Base-by-base conservation (phyloP, 2,329 filamentous ascomycete genomes). In the Beauveria sp. region DNA sequence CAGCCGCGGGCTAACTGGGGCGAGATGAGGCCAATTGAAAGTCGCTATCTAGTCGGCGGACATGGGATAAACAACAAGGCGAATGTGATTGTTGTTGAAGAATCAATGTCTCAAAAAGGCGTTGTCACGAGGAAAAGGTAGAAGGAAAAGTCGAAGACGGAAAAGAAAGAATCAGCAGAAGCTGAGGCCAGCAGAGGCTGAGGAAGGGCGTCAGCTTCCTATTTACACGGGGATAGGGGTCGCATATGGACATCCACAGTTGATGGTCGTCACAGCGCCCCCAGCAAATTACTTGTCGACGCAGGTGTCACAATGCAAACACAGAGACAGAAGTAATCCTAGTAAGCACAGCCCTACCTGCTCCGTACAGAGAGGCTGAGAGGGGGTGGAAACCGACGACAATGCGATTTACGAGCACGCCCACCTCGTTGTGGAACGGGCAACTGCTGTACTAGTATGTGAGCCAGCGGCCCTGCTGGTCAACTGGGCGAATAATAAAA, bases 261-360 rank as follows among this genome's bases (percentile, higher is more conserved):
- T 51, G 52, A 41, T 20, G 22, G 51, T 24, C 37, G 51, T 53
- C 12, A 37, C 34, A 24, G 51, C 26, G 22, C 47, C 47, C 28
- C 47, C 47, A 52, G 56, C 57, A 59, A 53, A 59, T 59, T 53
- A 53, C n/a, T 59, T 53, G 18, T 24, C 24, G 26, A 53, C 18
- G 20, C 26, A 14, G 30, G 57, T 54, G 41, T 53, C 41, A 54
- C 57, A 37, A 47, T 51, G 47, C 47, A 54, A 47, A 47, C 41
- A 53, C 37, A 22, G 30, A 24, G 22, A 34, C 10, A 34, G 30
- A 10, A 9, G 48, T 47, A 22, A 59, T 59, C 46, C 47, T 22
- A 59, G 43, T 46, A 59, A 54, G 57, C 57, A 59, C 57, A 59
- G 57, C 57, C 57, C 57, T 59, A 59, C 40, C 47, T 26, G 14